Percentiles rank a stretch among this genome's conserved stretches.
These are phyloP conservation scores for Trichoderma sp. DNA, from an alignment of 2,329 filamentous ascomycete species.

Conservation along the genomic window DNA sequence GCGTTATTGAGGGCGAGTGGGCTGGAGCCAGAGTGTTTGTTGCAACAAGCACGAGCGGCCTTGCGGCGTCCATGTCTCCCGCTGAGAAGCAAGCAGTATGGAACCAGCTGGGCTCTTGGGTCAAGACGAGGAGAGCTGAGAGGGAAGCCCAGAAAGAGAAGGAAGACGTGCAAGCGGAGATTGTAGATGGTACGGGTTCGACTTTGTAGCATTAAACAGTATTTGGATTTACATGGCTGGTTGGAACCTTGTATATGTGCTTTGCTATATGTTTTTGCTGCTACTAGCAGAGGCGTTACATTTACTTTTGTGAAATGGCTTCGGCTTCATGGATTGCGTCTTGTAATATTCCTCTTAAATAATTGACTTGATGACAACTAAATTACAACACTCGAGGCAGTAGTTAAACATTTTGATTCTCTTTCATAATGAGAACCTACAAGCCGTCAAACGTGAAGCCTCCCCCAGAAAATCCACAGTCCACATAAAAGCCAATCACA, in stretches of 20 bases:
- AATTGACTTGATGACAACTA: not conserved
- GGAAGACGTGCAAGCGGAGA: not conserved
- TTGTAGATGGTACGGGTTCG: not conserved
- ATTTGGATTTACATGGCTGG: not conserved
- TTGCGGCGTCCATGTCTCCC: conserved; percentile 71
- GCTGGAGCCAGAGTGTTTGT: conserved; percentile 80
- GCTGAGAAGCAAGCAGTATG: conserved; percentile 84
- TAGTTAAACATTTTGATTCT: not conserved
- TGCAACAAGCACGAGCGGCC: conserved; percentile 84
- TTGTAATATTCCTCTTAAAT: not conserved
- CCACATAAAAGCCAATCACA: conserved; percentile 13
- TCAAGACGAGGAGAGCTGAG: conserved; percentile 50
- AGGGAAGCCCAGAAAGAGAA: conserved; percentile 26
- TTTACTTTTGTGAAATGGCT: not conserved
- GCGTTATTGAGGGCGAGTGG: conserved; percentile 53
- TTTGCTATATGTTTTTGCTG: not conserved
- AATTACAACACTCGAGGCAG: not conserved
- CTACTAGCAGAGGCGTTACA: not conserved
- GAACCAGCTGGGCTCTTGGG: conserved; percentile 82
- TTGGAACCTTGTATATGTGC: not conserved
- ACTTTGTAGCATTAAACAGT: not conserved
- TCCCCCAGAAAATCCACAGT: not conserved
- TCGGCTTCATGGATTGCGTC: not conserved
- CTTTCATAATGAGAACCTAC: not conserved
- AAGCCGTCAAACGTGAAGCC: not conserved